Conservation (phyloP, 805 yeast genomes). For the Candida koratica region DNA sequence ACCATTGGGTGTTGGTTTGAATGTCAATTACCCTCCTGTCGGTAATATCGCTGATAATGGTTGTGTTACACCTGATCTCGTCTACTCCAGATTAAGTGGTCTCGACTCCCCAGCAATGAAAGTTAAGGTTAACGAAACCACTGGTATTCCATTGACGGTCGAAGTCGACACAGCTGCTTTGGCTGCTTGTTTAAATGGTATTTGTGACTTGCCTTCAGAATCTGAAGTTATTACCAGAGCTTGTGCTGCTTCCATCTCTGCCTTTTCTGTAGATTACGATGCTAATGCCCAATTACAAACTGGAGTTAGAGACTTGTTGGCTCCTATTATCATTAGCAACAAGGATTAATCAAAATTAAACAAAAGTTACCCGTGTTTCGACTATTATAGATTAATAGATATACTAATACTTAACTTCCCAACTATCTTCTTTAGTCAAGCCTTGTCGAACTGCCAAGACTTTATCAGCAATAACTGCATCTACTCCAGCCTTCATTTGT, state of each 20-base stretch:
- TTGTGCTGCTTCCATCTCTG: conserved; percentile 44
- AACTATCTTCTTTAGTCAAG: conserved; percentile 41
- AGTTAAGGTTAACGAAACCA: conserved; percentile 37
- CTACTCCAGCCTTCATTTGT: conserved; percentile 92
- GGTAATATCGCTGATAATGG: conserved; percentile 32
- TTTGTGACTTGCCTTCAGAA: conserved; percentile 44
- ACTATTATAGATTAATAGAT: conserved; percentile 5
- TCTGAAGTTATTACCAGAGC: conserved; percentile 25
- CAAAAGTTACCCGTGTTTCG: conserved; percentile 3
- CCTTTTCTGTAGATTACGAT: conserved; percentile 48
- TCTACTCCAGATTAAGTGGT: conserved; percentile 47
- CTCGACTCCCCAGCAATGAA: conserved; percentile 26
- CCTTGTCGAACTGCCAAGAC: conserved; percentile 91
- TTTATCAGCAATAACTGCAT: conserved; percentile 96
- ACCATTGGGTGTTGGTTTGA: conserved; percentile 44
- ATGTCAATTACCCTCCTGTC: conserved; percentile 48
- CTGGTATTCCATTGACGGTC: conserved; percentile 21
- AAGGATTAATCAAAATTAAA: too few species aligned
- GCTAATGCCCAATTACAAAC: conserved; percentile 23
- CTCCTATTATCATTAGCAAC: conserved; percentile 11
- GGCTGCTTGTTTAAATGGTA: conserved; percentile 38
- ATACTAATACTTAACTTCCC: conserved; percentile 3
- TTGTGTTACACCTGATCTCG: conserved; percentile 43
- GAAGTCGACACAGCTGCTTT: conserved; percentile 14
- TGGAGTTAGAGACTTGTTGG: conserved; percentile 17